Evolutionary conservation across 2,329 filamentous ascomycete genomes (phyloP), one percentile per base, ranked within the genome.

Genomic region (Juglanconis oblonga): DNA sequence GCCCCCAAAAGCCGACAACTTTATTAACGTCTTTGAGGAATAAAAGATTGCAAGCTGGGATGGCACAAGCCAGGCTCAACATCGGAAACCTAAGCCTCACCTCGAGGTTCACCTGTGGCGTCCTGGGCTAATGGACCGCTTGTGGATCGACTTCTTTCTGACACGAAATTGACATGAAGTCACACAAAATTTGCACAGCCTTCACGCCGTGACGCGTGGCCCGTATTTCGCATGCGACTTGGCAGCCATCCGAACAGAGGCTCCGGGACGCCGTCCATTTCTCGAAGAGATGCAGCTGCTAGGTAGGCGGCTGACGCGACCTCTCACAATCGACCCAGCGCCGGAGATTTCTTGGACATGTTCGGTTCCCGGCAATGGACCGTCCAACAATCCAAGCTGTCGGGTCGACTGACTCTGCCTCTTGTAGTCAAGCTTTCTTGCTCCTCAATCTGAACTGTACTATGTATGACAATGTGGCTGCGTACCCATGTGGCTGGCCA

Each of bases 141-240:
- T n/a, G n/a, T 40, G 38, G 38, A 40, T 40, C n/a, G 38, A 40
- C 3, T 40, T 14, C 10, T 40, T 13, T 40, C 38, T 5, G 38
- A 40, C 10, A 50, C 55, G 47, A 52, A 35, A 44, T 51, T 55
- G 47, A 38, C 55, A 35, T 14, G 35, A 14, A 40, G 33, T 52
- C 14, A 52, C 10, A 52, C 35, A 52, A 14, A 52, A 29, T 4
- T 24, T 42, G 52, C 45, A 54, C 59, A 47, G 59, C 55, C 55
- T 54, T 45, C 50, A 38, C 55, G 38, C 48, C 33, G 52, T 49
- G 55, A 58, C 59, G 51, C 55, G 55, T 52, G 54, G 52, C 17
- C 51, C 29, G 35, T 33, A 50, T 50, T 33, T 32, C n/a, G 35
- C 35, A 33, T 38, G 50, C 31, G 32, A 52, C 11, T 31, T 9